phyloP scores from a whole-genome alignment of 805 yeast species.

The Candida montana region DNA sequence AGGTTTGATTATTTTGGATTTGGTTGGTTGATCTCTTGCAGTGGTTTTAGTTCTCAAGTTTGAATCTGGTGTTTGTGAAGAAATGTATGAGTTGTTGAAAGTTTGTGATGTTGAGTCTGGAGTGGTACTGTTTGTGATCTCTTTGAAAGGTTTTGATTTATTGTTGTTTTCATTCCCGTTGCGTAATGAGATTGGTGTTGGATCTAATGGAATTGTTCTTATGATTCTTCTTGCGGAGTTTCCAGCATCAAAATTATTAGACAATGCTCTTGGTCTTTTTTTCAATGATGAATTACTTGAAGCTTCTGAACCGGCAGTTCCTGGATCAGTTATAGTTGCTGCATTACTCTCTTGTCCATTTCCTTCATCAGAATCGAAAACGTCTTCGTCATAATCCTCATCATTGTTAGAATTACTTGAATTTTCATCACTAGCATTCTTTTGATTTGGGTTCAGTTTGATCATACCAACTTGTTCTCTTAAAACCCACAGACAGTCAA shows the following conservation, averaged over 20 bases:
- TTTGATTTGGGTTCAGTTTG: constrained; percentile 37
- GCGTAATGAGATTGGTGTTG: constrained; percentile 54
- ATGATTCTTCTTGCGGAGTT: constrained; percentile 70
- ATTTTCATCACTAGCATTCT: constrained; percentile 13
- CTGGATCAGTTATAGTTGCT: constrained; percentile 24
- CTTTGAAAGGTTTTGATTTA: constrained; percentile 12
- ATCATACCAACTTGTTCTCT: constrained; percentile 87
- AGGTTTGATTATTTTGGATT: not conserved
- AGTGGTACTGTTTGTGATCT: constrained; percentile 18
- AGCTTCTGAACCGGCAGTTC: constrained; percentile 31
- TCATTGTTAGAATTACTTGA: constrained; percentile 25
- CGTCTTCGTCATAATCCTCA: constrained; percentile 16
- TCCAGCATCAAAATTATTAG: constrained; percentile 58
- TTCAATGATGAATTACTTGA: constrained; percentile 25
- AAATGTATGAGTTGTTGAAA: not conserved
- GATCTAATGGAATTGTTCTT: constrained; percentile 76
- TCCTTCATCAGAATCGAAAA: constrained; percentile 9
- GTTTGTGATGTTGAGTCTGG: constrained; percentile 11
- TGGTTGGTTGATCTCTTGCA: not conserved
- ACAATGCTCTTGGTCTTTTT: constrained; percentile 42
- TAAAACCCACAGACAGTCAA: constrained; percentile 81
- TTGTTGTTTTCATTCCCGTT: constrained; percentile 14
- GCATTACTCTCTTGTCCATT: not conserved
- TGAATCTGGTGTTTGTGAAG: not conserved
- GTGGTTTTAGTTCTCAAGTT: not conserved